Conservation (phyloP, 495 filamentous ascomycete genomes). For the Penicillium parvum region DNA sequence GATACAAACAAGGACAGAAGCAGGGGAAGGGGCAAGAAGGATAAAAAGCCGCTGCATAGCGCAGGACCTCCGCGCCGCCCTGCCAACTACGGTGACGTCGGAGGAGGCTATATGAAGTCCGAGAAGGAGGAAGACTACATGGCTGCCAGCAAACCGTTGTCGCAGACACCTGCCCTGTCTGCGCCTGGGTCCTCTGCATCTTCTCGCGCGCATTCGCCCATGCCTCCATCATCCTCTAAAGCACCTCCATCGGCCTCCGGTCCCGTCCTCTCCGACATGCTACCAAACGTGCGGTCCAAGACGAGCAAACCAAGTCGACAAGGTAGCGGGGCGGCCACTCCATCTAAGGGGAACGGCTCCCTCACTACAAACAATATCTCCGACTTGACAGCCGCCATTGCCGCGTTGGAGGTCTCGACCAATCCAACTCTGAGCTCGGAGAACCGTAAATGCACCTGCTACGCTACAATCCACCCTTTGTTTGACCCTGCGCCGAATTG, state of each 20-base stretch:
- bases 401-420: conserved; percentile 82
- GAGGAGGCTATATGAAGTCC: conserved; percentile 58
- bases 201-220: conserved; percentile 37
- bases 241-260: conserved; percentile 67
- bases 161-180: conserved; percentile 30
- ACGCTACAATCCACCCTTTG: conserved; percentile 77
- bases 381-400: conserved; percentile 88
- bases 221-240: conserved; percentile 43
- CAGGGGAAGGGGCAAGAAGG: conserved; percentile 26
- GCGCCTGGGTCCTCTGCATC: conserved; percentile 23
- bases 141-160: conserved; percentile 26
- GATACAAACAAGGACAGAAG: conserved; percentile 12
- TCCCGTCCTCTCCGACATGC: conserved; percentile 71
- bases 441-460: conserved; percentile 73
- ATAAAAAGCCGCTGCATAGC: conserved; percentile 60
- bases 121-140: conserved; percentile 61
- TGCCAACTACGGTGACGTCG: conserved; percentile 54
- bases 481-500: conserved; percentile 89
- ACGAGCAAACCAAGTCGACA: conserved; percentile 53
- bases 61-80: conserved; percentile 54
- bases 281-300: conserved; percentile 58
- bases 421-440: conserved; percentile 63
- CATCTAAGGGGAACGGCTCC: conserved; percentile 19
- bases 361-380: conserved; percentile 60
- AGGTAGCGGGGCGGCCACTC: conserved; percentile 40